A percentile compares a stretch with the other conserved stretches of the same genome.
phyloP scores from a whole-genome alignment of 108 stramenopile species.

The Heterococcus sp. region DNA sequence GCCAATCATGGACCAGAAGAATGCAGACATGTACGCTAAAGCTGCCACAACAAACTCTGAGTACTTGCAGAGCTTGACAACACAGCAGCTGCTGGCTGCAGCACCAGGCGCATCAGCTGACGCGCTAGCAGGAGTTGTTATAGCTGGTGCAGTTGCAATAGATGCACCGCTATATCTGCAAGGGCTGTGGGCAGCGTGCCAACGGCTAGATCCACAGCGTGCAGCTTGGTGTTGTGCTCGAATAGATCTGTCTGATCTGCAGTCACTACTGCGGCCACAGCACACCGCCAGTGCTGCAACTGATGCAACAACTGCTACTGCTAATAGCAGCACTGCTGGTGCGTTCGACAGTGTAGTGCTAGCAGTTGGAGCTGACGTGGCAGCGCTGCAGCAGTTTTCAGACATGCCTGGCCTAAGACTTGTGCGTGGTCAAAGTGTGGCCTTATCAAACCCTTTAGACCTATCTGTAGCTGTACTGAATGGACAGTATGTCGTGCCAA shows the following conservation, averaged over 20 bases:
- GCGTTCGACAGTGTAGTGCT: constrained; percentile 42
- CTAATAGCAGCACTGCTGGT: background rate
- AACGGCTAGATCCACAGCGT: background rate
- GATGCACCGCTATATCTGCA: constrained; percentile 18
- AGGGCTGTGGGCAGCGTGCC: constrained; percentile 26
- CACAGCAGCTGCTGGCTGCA: background rate
- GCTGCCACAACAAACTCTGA: constrained; percentile 8
- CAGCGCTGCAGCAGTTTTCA: constrained; percentile 22
- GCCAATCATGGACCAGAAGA: constrained; percentile 15
- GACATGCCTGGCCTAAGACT: constrained; percentile 18
- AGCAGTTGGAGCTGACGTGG: constrained; percentile 39
- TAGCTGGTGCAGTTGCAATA: constrained; percentile 20
- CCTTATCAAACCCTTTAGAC: background rate
- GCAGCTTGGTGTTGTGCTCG: too few relatives aligned
- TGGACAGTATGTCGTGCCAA: constrained; percentile 46
- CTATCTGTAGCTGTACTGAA: constrained; percentile 36
- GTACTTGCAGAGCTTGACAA: background rate
- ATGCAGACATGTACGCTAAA: background rate
- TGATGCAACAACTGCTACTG: background rate
- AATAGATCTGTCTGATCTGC: too few relatives aligned
- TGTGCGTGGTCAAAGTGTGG: constrained; percentile 20
- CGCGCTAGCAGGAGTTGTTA: constrained; percentile 12
- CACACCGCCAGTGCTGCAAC: too few relatives aligned
- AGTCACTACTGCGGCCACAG: too few relatives aligned
- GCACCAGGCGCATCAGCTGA: background rate